Evolutionary conservation across 257 asterid genomes (phyloP).

Genomic region (Nicotiana knightiana): DNA sequence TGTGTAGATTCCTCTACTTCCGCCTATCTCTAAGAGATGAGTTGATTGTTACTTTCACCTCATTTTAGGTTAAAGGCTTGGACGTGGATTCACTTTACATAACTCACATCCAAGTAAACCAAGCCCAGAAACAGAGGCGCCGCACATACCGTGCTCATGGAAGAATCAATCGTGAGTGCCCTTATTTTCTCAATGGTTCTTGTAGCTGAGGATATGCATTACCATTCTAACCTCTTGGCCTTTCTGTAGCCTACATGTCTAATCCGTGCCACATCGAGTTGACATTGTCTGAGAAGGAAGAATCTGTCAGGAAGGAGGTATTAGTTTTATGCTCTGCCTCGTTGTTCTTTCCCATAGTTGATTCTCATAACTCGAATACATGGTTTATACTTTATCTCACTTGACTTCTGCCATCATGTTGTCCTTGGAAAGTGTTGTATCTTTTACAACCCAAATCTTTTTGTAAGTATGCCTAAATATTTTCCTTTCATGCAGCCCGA

Average conservation of each 20-base stretch:
- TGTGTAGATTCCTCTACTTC: neutral
- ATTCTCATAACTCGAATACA: neutral
- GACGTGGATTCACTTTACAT: slow-evolving; percentile 88
- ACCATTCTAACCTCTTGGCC: neutral
- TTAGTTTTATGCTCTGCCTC: no score
- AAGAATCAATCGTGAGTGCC: slow-evolving; percentile 53
- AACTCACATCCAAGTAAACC: slow-evolving; percentile 87
- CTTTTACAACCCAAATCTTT: neutral
- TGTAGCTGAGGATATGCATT: neutral
- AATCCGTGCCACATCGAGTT: slow-evolving; percentile 88
- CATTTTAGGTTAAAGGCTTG: slow-evolving; percentile 70
- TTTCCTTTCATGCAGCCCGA: slow-evolving; percentile 10
- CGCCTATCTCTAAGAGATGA: neutral
- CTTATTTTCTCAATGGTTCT: neutral
- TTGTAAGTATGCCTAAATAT: neutral
- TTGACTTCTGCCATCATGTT: neutral
- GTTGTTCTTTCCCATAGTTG: neutral
- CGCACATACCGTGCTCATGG: slow-evolving; percentile 36
- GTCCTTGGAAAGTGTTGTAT: neutral
- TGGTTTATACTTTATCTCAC: neutral
- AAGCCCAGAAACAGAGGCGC: slow-evolving; percentile 84
- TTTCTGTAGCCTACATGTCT: slow-evolving; percentile 69
- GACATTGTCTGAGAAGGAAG: slow-evolving; percentile 65
- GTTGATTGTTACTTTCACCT: neutral
- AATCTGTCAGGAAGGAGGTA: slow-evolving; percentile 80